These are phyloP conservation scores for Phlyctochytrium planicorne DNA, from an alignment of 192 early-diverging fungal species.

Conservation along the genomic window DNA sequence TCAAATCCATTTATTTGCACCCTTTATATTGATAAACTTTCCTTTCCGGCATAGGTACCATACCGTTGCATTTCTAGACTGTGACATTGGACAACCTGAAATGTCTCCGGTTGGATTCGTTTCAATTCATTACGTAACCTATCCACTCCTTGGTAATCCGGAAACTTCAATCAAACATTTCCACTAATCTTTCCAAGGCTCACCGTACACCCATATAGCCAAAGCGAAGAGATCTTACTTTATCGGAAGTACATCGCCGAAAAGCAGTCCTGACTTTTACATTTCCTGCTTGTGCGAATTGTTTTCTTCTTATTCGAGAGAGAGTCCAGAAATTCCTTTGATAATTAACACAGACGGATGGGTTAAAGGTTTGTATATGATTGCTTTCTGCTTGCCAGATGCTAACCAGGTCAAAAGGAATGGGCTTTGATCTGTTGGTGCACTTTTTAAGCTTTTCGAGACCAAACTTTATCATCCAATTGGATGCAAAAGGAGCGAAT, in stretches of 20 bases:
- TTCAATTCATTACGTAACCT: constrained; percentile 68
- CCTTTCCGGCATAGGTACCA: constrained; percentile 46
- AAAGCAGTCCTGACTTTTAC: constrained; percentile 82
- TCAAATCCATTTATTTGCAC: constrained; percentile 4
- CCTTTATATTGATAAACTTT: neutral
- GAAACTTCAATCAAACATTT: neutral
- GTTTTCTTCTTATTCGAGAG: constrained; percentile 53
- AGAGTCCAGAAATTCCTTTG: constrained; percentile 59
- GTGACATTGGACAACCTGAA: constrained; percentile 91
- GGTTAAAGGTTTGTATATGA: constrained; percentile 65
- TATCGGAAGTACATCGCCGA: constrained; percentile 73
- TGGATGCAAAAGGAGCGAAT: constrained; percentile 5
- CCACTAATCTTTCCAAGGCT: too few species aligned
- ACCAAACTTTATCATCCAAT: constrained; percentile 71
- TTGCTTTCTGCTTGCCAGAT: constrained; percentile 16
- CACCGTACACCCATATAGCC: constrained; percentile 75
- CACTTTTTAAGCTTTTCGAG: constrained; percentile 57
- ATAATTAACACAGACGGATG: constrained; percentile 96
- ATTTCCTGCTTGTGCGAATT: constrained; percentile 59
- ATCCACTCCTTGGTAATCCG: constrained; percentile 61
- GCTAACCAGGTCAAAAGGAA: constrained; percentile 44
- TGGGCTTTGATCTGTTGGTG: constrained; percentile 82
- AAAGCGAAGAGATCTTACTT: constrained; percentile 68
- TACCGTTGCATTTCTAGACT: constrained; percentile 81
- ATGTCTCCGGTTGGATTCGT: constrained; percentile 79